Evolutionary conservation across 805 yeast genomes (phyloP).

Genomic region (Dipodascus albidus): DNA sequence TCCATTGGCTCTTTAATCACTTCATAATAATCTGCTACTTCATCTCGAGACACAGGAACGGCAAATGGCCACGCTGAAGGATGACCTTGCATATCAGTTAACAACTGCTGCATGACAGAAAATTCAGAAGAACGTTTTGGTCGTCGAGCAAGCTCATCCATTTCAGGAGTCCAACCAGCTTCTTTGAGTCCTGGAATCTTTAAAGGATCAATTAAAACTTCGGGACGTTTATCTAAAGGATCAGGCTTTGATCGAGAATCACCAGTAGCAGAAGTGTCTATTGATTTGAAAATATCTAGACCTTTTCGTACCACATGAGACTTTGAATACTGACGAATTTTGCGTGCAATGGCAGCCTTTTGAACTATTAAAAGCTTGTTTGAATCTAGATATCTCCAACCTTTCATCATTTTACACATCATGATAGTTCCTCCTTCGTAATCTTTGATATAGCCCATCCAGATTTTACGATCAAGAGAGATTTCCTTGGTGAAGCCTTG

Average conservation of each 20-base stretch:
- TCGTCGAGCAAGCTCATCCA: conserved; percentile 92
- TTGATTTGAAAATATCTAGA: conserved; percentile 51
- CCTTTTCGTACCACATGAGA: conserved; percentile 81
- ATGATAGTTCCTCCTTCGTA: conserved; percentile 97
- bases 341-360: conserved; percentile 80
- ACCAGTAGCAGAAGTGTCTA: conserved; percentile 13
- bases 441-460: conserved; percentile 99
- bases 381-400: conserved; percentile 78
- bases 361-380: conserved; percentile 77
- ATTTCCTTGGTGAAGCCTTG: conserved; percentile 97
- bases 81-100: conserved; percentile 83
- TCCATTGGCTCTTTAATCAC: conserved; percentile 98
- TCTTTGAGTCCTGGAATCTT: conserved; percentile 83
- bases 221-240: neutral
- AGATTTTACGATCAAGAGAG: conserved; percentile 66
- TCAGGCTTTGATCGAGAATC: conserved; percentile 4
- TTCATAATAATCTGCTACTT: conserved; percentile 92
- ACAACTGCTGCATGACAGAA: conserved; percentile 80
- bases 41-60: conserved; percentile 84
- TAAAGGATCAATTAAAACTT: conserved; percentile 53
- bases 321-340: conserved; percentile 67
- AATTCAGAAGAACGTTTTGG: conserved; percentile 93
- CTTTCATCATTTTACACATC: conserved; percentile 94
- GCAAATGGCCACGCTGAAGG: conserved; percentile 98
- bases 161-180: conserved; percentile 97